Conservation (phyloP, 768 basidiomycete species). For the Suillus clintonianus region DNA sequence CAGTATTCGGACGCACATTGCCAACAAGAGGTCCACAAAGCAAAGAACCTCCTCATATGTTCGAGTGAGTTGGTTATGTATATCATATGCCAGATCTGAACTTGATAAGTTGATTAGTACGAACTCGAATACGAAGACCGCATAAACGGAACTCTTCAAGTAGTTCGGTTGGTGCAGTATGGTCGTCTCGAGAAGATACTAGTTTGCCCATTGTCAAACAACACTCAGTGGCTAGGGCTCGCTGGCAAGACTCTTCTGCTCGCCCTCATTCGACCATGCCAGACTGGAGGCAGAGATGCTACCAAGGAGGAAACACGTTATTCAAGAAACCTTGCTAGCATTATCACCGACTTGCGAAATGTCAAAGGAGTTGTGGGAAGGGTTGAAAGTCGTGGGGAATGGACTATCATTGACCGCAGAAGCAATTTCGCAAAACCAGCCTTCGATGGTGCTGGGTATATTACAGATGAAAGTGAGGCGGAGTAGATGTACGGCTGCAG, state of each 20-base stretch:
- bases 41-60: conserved; percentile 11
- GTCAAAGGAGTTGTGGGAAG: conserved; percentile 15
- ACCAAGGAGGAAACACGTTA: not conserved
- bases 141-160: not conserved
- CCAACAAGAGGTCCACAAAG: not conserved
- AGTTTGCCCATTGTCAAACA: conserved; percentile 9
- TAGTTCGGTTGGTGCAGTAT: conserved; percentile 6
- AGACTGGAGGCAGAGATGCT: not conserved
- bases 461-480: not conserved
- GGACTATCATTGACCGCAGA: conserved; percentile 5
- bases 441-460: not conserved
- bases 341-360: conserved; percentile 14
- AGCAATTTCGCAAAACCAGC: not conserved
- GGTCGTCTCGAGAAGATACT: conserved; percentile 19
- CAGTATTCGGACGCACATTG: conserved; percentile 12
- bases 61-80: conserved; percentile 7
- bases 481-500: not conserved
- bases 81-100: not conserved
- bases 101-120: conserved; percentile 12
- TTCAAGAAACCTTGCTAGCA: not conserved
- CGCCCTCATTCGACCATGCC: conserved; percentile 17
- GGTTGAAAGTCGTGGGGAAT: conserved; percentile 6
- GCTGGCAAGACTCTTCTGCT: conserved; percentile 11
- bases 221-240: conserved; percentile 1
- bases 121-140: not conserved